Percentiles rank a stretch among this genome's conserved stretches.
phyloP scores from a whole-genome alignment of 1,139 yeast species.

The Geotrichum reessii region DNA sequence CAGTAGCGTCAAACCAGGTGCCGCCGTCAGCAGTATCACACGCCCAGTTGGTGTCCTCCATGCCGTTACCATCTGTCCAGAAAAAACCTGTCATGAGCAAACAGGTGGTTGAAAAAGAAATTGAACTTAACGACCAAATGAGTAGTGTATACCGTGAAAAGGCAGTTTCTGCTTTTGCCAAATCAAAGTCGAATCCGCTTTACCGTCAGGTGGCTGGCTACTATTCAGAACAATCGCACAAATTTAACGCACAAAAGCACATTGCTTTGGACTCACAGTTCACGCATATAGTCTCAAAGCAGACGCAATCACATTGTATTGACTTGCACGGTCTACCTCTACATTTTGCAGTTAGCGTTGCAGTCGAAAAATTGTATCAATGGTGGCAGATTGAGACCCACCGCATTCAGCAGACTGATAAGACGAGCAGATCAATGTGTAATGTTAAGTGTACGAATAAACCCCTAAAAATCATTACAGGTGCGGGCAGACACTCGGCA shows the following conservation, averaged over 20 bases:
- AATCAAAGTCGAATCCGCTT: conserved; percentile 27
- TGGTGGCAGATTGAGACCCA: conserved; percentile 22
- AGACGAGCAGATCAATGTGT: background rate
- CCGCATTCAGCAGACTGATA: background rate
- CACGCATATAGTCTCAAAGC: conserved; percentile 19
- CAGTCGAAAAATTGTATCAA: conserved; percentile 23
- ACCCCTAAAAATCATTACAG: conserved; percentile 31
- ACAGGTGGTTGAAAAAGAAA: background rate
- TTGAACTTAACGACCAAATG: background rate
- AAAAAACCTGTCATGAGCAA: conserved; percentile 4
- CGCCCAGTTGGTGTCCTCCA: background rate
- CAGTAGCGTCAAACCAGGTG: background rate
- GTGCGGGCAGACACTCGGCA: conserved; percentile 32
- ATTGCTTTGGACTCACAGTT: conserved; percentile 20
- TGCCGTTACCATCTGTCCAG: background rate
- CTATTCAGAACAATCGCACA: conserved; percentile 25
- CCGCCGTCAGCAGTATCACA: background rate
- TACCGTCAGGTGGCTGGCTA: conserved; percentile 29
- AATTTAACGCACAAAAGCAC: conserved; percentile 19
- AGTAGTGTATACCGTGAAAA: background rate
- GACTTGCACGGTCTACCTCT: conserved; percentile 33
- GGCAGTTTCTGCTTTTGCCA: conserved; percentile 19
- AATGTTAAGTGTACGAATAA: background rate
- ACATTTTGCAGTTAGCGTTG: conserved; percentile 25
- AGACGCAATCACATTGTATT: conserved; percentile 21